These are phyloP conservation scores for Triticum monococcum DNA, from an alignment of 176 grass and related monocot species.

Conservation along the genomic window DNA sequence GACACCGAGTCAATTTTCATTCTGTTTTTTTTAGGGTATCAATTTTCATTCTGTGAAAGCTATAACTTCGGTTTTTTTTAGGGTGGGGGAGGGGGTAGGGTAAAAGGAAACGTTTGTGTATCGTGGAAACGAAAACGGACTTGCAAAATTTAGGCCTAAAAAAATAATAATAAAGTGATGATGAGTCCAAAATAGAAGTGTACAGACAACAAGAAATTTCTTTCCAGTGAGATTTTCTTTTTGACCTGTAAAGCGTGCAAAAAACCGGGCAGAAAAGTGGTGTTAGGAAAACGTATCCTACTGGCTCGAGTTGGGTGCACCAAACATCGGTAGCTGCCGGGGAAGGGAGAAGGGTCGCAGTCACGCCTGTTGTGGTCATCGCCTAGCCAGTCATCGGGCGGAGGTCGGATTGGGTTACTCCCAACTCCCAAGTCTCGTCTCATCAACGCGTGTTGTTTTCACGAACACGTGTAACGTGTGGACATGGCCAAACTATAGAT, in stretches of 20 bases:
- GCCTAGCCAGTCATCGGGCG: neutral
- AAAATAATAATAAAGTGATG: neutral
- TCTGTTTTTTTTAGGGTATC: no score
- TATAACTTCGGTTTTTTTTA: no score
- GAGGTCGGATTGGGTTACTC: neutral
- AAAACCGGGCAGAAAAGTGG: neutral
- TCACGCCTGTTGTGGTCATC: constrained; percentile 12
- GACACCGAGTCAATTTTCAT: neutral
- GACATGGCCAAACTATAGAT: neutral
- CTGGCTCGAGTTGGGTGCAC: neutral
- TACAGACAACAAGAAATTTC: neutral
- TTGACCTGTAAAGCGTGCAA: neutral
- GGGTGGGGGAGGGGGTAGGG: no score
- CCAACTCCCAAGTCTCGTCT: neutral
- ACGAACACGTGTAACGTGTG: neutral
- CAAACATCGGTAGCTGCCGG: constrained; percentile 18
- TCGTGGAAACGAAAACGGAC: neutral
- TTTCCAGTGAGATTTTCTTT: neutral
- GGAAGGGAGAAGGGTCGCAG: neutral
- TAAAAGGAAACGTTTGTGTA: no score
- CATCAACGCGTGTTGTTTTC: neutral
- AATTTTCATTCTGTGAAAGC: no score
- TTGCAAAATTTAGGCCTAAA: neutral
- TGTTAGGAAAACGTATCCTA: neutral
- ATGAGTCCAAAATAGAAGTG: neutral